phyloP scores from a whole-genome alignment of 139 green algal species.

The Picochlorum costavermella region DNA sequence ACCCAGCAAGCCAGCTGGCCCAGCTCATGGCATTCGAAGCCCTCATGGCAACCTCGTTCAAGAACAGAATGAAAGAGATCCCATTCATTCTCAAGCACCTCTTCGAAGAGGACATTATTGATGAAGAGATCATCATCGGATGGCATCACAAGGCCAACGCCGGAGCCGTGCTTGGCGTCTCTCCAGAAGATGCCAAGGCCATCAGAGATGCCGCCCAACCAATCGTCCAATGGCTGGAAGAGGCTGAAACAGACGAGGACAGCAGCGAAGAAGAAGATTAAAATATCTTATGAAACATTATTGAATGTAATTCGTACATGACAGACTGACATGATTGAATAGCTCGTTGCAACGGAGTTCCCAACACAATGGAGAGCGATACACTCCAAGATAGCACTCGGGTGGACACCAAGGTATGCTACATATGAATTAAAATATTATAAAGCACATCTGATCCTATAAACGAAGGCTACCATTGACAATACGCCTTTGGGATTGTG shows the following conservation, averaged over 20 bases:
- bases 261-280: conserved; percentile 22
- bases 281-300: too few relatives aligned
- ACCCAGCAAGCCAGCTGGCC: conserved; percentile 51
- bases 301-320: too few relatives aligned
- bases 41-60: conserved; percentile 29
- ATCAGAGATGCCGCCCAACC: conserved; percentile 57
- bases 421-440: too few relatives aligned
- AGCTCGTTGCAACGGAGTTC: too few relatives aligned
- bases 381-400: too few relatives aligned
- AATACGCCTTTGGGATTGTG: not conserved
- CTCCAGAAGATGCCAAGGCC: conserved; percentile 25
- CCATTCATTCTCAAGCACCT: conserved; percentile 73
- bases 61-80: conserved; percentile 44
- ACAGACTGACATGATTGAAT: too few relatives aligned
- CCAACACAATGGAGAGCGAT: too few relatives aligned
- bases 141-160: conserved; percentile 55
- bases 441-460: too few relatives aligned
- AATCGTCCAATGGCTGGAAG: conserved; percentile 76
- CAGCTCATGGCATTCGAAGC: conserved; percentile 76
- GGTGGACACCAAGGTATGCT: too few relatives aligned
- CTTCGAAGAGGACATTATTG: conserved; percentile 83
- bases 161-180: conserved; percentile 51
- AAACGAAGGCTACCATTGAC: not conserved
- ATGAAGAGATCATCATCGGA: conserved; percentile 78
- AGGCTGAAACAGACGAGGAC: conserved; percentile 46